Base-by-base conservation (phyloP, 345 rosid species). In the Dipteronia sinensis region DNA sequence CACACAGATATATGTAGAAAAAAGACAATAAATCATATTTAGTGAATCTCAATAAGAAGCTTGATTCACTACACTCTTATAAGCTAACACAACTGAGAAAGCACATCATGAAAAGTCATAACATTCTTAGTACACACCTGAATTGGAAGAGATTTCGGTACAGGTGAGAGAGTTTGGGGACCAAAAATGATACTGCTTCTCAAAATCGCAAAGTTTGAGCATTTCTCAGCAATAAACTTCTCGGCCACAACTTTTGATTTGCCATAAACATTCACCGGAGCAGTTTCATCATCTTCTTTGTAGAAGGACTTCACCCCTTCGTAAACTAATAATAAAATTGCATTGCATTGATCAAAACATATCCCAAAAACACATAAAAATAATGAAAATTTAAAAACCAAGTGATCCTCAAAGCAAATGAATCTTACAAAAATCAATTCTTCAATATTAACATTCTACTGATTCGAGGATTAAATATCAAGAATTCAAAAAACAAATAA, bases 171-270 rank as follows among this genome's bases (percentile, higher is more conserved):
- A 77, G 99, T 87, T 73, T 92, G 94, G 13, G 99, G 97, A 66
- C 99, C 98, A 68, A 82, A 79, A 76, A 95, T 92, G 84, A 93
- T 92, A 80, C 97, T 93, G 84, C 94, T 95, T 82, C 97, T 92
- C 82, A 93, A 71, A 73, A 95, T 93, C 13, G 90, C 94, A 86
- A 81, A 92, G 80, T 87, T 90, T 29, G 87, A 69, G 87, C 86
- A 89, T 34, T 84, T 90, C 55, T 86, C 89, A 67, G 81, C 77
- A 40, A 95, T 88, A 74, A 87, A 89, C 74, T 69, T 80, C 89
- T 95, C 98, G 0, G 98, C 93, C 25, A 89, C 92, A 78, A 90
- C 88, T 88, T 95, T 93, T 19, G 99, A 95, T 84, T 87, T 91
- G 51, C 98, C 99, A 69, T 95, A 95, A 55, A 87, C 88, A 79